phyloP scores from a whole-genome alignment of 768 basidiomycete species.

The Tulasnella sp. region DNA sequence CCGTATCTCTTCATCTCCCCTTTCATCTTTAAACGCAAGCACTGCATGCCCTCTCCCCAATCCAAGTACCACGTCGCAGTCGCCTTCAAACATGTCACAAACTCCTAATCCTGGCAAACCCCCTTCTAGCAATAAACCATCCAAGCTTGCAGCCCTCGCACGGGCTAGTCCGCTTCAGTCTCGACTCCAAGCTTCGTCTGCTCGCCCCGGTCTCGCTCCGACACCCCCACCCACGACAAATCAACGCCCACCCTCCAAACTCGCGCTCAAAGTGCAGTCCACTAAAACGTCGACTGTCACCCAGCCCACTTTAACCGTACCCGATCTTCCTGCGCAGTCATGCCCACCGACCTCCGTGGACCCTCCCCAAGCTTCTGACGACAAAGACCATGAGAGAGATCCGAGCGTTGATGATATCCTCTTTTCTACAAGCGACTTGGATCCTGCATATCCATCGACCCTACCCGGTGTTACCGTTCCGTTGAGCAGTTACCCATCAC shows the following conservation, averaged over 20 bases:
- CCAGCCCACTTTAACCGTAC: not conserved
- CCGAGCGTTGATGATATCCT: no score
- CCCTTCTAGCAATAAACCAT: constrained; percentile 28
- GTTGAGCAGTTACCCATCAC: no score
- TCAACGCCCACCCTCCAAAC: constrained; percentile 42
- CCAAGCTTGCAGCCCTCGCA: constrained; percentile 64
- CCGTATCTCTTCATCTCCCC: constrained; percentile 20
- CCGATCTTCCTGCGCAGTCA: no score
- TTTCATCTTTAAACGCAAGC: constrained; percentile 22
- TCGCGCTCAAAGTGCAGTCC: constrained; percentile 61
- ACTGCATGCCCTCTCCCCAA: constrained; percentile 18
- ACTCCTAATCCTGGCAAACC: not conserved
- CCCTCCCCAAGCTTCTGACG: no score
- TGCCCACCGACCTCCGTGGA: no score
- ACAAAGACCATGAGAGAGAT: no score
- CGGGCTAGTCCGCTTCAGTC: constrained; percentile 39
- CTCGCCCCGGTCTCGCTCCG: constrained; percentile 12
- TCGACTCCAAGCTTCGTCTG: constrained; percentile 25
- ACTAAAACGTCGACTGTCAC: constrained; percentile 27
- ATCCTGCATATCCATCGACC: no score
- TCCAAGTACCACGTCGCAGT: not conserved
- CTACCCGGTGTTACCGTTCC: no score
- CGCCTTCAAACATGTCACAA: not conserved
- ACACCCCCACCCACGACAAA: not conserved
- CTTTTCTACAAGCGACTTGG: no score